These are phyloP conservation scores for Symbiodinium pilosum DNA, from an alignment of 73 alveolate species.

Conservation along the genomic window DNA sequence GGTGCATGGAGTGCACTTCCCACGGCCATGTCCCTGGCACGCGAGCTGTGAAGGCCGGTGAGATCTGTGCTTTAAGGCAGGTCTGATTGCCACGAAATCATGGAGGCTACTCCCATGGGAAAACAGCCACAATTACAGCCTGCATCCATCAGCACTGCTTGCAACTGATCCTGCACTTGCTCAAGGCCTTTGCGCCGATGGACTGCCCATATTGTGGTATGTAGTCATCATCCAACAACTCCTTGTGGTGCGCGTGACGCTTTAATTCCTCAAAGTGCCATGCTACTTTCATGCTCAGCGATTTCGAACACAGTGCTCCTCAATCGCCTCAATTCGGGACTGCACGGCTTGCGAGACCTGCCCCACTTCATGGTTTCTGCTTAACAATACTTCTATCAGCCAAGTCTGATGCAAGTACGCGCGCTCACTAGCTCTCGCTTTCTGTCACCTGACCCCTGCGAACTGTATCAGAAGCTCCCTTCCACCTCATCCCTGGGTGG, in stretches of 20 bases:
- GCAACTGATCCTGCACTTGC: background rate
- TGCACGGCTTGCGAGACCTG: background rate
- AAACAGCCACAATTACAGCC: too few relatives aligned
- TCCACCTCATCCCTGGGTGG: too few relatives aligned
- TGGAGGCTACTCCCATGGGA: too few relatives aligned
- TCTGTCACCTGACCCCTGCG: too few relatives aligned
- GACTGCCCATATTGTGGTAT: constrained; percentile 66
- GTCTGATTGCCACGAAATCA: too few relatives aligned
- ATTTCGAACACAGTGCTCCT: background rate
- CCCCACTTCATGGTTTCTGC: background rate
- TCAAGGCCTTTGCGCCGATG: constrained; percentile 41
- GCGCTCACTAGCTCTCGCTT: too few relatives aligned
- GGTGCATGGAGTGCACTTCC: constrained; percentile 75
- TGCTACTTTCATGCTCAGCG: background rate
- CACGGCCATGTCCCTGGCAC: constrained; percentile 89
- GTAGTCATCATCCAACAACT: constrained; percentile 4
- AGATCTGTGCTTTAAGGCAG: too few relatives aligned
- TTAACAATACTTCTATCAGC: too few relatives aligned
- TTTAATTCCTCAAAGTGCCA: background rate
- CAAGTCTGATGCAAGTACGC: too few relatives aligned
- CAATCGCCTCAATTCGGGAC: background rate
- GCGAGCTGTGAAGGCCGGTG: background rate
- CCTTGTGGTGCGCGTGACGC: too few relatives aligned
- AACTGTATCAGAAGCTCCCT: too few relatives aligned
- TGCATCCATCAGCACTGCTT: background rate